Base-by-base conservation (phyloP, 2,329 filamentous ascomycete genomes). In the Verticillium isaacii region DNA sequence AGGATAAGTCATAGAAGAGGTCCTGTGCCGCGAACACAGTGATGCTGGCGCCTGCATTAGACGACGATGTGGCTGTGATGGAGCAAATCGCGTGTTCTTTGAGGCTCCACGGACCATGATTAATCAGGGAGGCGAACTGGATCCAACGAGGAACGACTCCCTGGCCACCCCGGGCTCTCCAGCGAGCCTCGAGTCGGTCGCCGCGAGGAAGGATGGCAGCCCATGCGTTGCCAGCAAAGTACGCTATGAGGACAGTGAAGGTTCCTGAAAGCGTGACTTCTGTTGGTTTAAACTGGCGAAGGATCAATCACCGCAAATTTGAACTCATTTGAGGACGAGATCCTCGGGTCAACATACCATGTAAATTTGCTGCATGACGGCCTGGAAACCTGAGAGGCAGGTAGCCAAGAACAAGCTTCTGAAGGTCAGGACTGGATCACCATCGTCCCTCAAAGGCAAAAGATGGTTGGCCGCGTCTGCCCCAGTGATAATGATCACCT, bases 181-280 rank as follows among this genome's bases (percentile, higher is more conserved):
- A 85, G 52, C 74, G 70, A 32, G 78, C 75, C 61, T 82, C 77
- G 5, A 76, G 70, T n/a, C 69, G 70, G 59, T 86, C 83, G 14
- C 82, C 83, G 6, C 83, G 82, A 1, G 84, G 83, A 2, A 85
- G 74, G 6, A 80, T 63, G 0, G 68, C 65, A 0, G 81, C 74
- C 79, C 77, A 83, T 5, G 67, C 71, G n/a, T 72, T 81, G 9
- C 84, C 84, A 2, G 80, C 58, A 57, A 85, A 85, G 70, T 85
- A 85, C 14, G 81, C 80, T 56, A 86, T 83, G 50, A 86, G 77
- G 5, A 84, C 82, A 59, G 85, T 83, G 60, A 85, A 85, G 0
- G 82, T 85, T 41, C 82, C 82, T 17, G 76, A 75, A 19, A 85
- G 80, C 3, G 74, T 75, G 39, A 81, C 68, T 1, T 41, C 2